Conservation (phyloP, 352 stramenopile genomes). For the Pythium aquatile region DNA sequence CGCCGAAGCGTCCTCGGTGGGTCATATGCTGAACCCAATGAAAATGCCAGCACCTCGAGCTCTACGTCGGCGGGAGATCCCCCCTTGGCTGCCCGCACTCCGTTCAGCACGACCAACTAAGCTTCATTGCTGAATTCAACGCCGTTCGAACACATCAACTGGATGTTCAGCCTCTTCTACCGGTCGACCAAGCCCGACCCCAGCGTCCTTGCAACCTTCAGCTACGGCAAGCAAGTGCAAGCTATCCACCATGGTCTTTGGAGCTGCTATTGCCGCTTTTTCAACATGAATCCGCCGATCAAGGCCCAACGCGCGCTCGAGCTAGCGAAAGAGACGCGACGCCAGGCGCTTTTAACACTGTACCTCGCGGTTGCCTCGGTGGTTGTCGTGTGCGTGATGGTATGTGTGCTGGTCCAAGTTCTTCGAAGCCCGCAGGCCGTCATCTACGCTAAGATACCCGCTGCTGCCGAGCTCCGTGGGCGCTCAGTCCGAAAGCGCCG, state of each 20-base stretch:
- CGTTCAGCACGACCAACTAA: too few species aligned
- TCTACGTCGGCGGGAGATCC: too few species aligned
- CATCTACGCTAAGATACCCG: background rate
- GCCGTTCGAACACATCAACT: too few species aligned
- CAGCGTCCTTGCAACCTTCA: background rate
- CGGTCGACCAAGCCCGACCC: too few species aligned
- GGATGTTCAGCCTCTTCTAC: background rate
- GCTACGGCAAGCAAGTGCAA: background rate
- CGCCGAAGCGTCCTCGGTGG: background rate
- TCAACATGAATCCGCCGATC: background rate
- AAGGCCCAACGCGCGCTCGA: background rate
- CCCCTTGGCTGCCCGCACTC: too few species aligned
- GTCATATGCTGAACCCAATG: background rate
- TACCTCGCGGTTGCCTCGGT: background rate
- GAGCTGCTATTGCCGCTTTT: background rate
- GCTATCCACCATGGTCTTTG: background rate
- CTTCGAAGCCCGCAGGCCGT: background rate
- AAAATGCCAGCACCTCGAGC: too few species aligned
- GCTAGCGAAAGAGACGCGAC: background rate
- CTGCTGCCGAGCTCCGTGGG: too few species aligned
- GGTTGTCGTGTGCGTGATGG: background rate
- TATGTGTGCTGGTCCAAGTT: background rate
- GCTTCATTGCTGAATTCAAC: too few species aligned
- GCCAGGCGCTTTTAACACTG: background rate
- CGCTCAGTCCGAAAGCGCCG: background rate